Evolutionary conservation across 768 basidiomycete species (phyloP).

Genomic region (Hebeloma cylindrosporum): DNA sequence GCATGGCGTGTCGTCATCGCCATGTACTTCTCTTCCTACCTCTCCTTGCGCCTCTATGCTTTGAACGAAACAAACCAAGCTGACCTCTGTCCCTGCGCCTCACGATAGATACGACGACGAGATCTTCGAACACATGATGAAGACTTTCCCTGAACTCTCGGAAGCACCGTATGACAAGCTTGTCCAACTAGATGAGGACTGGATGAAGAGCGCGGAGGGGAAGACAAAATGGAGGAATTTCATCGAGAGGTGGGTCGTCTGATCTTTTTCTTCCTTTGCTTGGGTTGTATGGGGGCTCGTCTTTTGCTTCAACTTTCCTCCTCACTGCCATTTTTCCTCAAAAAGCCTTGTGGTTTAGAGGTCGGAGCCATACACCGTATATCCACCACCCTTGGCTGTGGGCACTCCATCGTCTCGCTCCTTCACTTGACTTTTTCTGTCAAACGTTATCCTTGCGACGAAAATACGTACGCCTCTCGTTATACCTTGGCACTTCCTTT

Average conservation of each 20-base stretch:
- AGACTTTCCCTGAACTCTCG: constrained; percentile 79
- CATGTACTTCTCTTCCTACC: neutral
- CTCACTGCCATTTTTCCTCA: too few relatives aligned
- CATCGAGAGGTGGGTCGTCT: constrained; percentile 59
- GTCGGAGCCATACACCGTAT: too few relatives aligned
- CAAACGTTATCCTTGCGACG: too few relatives aligned
- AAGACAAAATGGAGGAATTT: constrained; percentile 93
- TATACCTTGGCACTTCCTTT: neutral
- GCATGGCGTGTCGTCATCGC: neutral
- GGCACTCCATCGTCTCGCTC: too few relatives aligned
- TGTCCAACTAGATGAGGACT: constrained; percentile 77
- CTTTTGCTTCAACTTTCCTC: too few relatives aligned
- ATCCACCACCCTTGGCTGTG: too few relatives aligned
- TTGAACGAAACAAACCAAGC: too few relatives aligned
- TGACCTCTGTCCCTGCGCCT: constrained; percentile 5
- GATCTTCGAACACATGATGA: constrained; percentile 75
- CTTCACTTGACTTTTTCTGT: too few relatives aligned
- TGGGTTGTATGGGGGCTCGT: too few relatives aligned
- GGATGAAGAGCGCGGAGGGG: constrained; percentile 85
- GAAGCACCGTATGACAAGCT: constrained; percentile 47
- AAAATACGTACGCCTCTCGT: too few relatives aligned
- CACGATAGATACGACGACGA: constrained; percentile 80
- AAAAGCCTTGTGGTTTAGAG: too few relatives aligned
- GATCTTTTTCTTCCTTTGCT: neutral
- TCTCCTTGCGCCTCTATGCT: too few relatives aligned